A percentile compares a stretch with the other conserved stretches of the same genome.
These are phyloP conservation scores for Lodderomyces pseudojiufengensis DNA, from an alignment of 1,139 yeast genomes.

Conservation along the genomic window DNA sequence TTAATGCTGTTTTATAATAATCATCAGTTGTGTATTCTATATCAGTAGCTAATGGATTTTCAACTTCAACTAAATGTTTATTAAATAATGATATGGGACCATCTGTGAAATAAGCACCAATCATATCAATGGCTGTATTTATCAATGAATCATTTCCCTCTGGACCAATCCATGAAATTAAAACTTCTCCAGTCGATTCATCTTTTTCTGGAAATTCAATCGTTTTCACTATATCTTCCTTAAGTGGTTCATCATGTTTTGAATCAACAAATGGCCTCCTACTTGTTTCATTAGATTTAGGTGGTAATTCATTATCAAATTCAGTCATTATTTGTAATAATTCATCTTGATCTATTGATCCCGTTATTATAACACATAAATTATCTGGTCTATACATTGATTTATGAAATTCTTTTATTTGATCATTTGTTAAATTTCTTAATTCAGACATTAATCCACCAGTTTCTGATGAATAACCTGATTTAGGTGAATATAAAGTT, in stretches of 20 bases:
- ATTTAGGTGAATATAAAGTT: constrained; percentile 51
- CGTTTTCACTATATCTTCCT: constrained; percentile 39
- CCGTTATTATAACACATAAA: constrained; percentile 76
- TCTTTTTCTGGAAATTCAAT: constrained; percentile 87
- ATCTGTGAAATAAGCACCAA: constrained; percentile 76
- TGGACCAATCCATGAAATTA: constrained; percentile 85
- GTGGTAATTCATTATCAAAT: constrained; percentile 59
- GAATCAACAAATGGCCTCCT: constrained; percentile 84
- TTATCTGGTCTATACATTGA: constrained; percentile 78
- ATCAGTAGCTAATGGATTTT: constrained; percentile 77
- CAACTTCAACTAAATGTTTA: constrained; percentile 71
- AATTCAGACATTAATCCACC: constrained; percentile 85
- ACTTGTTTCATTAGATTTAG: constrained; percentile 31
- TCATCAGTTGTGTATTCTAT: constrained; percentile 69
- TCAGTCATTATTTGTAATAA: constrained; percentile 55
- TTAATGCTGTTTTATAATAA: constrained; percentile 56
- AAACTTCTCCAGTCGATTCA: constrained; percentile 76
- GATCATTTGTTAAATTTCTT: constrained; percentile 66
- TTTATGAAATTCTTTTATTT: constrained; percentile 72
- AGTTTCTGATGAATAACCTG: constrained; percentile 80
- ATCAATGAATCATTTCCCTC: constrained; percentile 46
- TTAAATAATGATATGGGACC: constrained; percentile 68
- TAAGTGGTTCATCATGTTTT: constrained; percentile 40
- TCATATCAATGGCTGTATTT: constrained; percentile 65
- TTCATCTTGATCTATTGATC: constrained; percentile 74